Evolutionary conservation across 495 filamentous ascomycete genomes (phyloP).

Genomic region (Aspergillus olivimuriae): DNA sequence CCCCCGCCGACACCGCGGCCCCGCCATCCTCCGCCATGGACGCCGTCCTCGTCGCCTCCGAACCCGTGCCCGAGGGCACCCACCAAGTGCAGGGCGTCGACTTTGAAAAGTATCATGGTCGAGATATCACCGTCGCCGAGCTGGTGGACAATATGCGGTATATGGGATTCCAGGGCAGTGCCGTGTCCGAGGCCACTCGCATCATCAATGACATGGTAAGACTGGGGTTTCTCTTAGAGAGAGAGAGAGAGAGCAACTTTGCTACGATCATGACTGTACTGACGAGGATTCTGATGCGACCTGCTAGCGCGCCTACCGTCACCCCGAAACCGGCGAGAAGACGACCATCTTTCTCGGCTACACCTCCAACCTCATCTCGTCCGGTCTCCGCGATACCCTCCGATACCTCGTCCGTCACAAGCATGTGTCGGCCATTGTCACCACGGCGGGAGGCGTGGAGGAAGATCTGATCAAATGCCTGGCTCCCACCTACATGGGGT

Average conservation of each 20-base stretch:
- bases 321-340: slow-evolving; percentile 62
- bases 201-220: slow-evolving; percentile 95
- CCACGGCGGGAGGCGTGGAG: slow-evolving; percentile 93
- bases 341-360: slow-evolving; percentile 96
- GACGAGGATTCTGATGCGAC: neutral
- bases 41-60: slow-evolving; percentile 85
- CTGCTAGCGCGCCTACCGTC: slow-evolving; percentile 61
- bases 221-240: slow-evolving; percentile 1
- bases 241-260: no score
- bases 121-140: slow-evolving; percentile 76
- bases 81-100: slow-evolving; percentile 79
- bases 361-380: slow-evolving; percentile 94
- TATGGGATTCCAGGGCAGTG: slow-evolving; percentile 90
- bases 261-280: no score
- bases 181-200: slow-evolving; percentile 72
- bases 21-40: slow-evolving; percentile 59
- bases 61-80: slow-evolving; percentile 67
- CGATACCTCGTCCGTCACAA: slow-evolving; percentile 87
- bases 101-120: slow-evolving; percentile 70
- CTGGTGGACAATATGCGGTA: slow-evolving; percentile 72
- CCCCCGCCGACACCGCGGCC: slow-evolving; percentile 5
- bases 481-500: slow-evolving; percentile 84
- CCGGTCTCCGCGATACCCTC: slow-evolving; percentile 82
- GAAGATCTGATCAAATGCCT: slow-evolving; percentile 98
- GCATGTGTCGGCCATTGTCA: slow-evolving; percentile 88